phyloP scores from a whole-genome alignment of 2,329 filamentous ascomycete species.

The Monilinia fructigena region DNA sequence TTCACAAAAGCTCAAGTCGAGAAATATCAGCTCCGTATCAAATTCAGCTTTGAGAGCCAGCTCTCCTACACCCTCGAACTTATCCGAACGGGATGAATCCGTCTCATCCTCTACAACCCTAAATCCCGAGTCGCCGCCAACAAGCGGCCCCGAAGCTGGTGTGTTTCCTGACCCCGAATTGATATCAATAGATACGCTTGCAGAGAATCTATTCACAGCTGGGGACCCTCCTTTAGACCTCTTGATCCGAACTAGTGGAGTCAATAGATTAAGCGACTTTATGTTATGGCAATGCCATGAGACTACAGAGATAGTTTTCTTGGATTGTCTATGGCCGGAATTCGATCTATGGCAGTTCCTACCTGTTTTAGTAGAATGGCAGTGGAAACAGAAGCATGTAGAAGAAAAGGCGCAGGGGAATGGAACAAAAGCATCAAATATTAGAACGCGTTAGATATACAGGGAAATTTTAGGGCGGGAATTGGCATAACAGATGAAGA shows the following conservation, averaged over 20 bases:
- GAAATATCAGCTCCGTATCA: slow-evolving; percentile 46
- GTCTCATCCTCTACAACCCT: slow-evolving; percentile 60
- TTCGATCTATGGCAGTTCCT: slow-evolving; percentile 93
- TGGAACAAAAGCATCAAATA: slow-evolving; percentile 27
- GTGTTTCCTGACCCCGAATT: slow-evolving; percentile 74
- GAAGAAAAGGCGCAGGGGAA: slow-evolving; percentile 35
- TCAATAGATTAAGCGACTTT: slow-evolving; percentile 90
- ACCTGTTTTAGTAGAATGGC: slow-evolving; percentile 90
- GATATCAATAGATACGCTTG: slow-evolving; percentile 80
- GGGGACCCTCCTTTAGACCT: slow-evolving; percentile 85
- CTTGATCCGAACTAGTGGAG: slow-evolving; percentile 87
- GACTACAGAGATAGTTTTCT: slow-evolving; percentile 86
- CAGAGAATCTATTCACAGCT: slow-evolving; percentile 83
- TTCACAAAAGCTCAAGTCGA: slow-evolving; percentile 76
- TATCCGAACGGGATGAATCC: slow-evolving; percentile 48
- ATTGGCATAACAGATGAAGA: neutral
- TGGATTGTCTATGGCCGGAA: slow-evolving; percentile 91
- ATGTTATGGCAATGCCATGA: slow-evolving; percentile 99
- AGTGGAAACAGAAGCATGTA: slow-evolving; percentile 52
- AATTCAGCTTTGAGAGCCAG: slow-evolving; percentile 39
- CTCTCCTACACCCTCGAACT: slow-evolving; percentile 49
- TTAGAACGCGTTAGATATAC: slow-evolving; percentile 29
- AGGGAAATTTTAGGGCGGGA: neutral
- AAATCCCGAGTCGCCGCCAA: slow-evolving; percentile 39
- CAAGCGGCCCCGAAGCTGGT: slow-evolving; percentile 34